These are phyloP conservation scores for Coleophoma crateriformis DNA, from an alignment of 2,329 filamentous ascomycete genomes.

Conservation along the genomic window DNA sequence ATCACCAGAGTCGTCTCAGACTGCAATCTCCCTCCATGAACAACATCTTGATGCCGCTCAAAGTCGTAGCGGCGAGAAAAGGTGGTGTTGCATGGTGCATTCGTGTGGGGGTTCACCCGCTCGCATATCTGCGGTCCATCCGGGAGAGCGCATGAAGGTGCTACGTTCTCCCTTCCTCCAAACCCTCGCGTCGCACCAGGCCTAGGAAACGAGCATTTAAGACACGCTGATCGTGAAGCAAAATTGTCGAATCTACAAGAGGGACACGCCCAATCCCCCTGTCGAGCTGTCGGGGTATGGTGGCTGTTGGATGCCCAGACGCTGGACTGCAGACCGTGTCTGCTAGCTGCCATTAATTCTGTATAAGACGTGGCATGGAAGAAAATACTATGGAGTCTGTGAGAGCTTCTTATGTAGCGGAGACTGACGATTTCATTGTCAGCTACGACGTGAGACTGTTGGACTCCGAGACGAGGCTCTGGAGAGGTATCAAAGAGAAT, in stretches of 20 bases:
- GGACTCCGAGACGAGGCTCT: too few species aligned
- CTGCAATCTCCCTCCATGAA: neutral
- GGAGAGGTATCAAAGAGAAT: too few species aligned
- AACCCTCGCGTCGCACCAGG: neutral
- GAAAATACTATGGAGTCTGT: too few species aligned
- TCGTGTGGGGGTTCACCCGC: neutral
- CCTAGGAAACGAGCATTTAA: neutral
- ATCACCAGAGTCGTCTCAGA: neutral
- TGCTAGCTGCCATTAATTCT: neutral
- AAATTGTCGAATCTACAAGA: neutral
- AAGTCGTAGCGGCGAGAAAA: neutral
- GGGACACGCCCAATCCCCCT: neutral
- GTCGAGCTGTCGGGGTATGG: neutral
- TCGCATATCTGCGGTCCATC: neutral
- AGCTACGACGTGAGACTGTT: too few species aligned
- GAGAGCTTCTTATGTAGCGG: too few species aligned
- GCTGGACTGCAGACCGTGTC: neutral
- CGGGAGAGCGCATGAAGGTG: too few species aligned
- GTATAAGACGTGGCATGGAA: neutral
- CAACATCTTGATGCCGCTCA: neutral
- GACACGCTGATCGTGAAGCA: neutral
- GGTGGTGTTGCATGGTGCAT: neutral
- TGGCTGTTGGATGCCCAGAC: neutral
- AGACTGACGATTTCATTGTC: too few species aligned
- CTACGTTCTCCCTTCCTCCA: neutral